Conservation (phyloP, 345 rosid species). For the Euphorbia peplus region DNA sequence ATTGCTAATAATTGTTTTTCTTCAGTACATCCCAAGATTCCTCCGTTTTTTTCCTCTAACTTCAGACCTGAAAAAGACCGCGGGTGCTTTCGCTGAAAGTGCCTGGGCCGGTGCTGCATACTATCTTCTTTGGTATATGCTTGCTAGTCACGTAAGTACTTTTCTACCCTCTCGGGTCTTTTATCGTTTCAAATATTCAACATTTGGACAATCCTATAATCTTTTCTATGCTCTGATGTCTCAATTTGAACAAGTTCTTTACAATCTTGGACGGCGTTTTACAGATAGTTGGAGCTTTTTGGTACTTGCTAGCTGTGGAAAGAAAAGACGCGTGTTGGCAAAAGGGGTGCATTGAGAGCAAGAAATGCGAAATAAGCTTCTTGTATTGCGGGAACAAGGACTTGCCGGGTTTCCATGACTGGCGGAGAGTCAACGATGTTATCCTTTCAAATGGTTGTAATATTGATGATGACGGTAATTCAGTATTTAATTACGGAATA, state of each 20-base stretch:
- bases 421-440: conserved; percentile 45
- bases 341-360: conserved; percentile 43
- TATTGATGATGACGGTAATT: conserved; percentile 25
- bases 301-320: conserved; percentile 81
- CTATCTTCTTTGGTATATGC: conserved; percentile 85
- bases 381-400: conserved; percentile 66
- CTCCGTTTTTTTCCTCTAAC: conserved; percentile 64
- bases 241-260: too few relatives aligned
- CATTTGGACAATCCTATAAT: too few relatives aligned
- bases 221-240: too few relatives aligned
- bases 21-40: conserved; percentile 78
- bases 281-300: conserved; percentile 79
- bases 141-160: conserved; percentile 80
- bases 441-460: conserved; percentile 45
- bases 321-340: conserved; percentile 77
- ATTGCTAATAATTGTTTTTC: conserved; percentile 49
- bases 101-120: conserved; percentile 85
- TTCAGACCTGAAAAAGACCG: conserved; percentile 78
- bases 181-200: too few relatives aligned
- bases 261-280: conserved; percentile 6
- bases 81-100: conserved; percentile 80
- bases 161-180: background rate
- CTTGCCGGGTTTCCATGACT: conserved; percentile 40
- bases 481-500: conserved; percentile 63
- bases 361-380: conserved; percentile 40